These are phyloP conservation scores for Neurospora tetraspora DNA, from an alignment of 495 filamentous ascomycete genomes.

Conservation along the genomic window DNA sequence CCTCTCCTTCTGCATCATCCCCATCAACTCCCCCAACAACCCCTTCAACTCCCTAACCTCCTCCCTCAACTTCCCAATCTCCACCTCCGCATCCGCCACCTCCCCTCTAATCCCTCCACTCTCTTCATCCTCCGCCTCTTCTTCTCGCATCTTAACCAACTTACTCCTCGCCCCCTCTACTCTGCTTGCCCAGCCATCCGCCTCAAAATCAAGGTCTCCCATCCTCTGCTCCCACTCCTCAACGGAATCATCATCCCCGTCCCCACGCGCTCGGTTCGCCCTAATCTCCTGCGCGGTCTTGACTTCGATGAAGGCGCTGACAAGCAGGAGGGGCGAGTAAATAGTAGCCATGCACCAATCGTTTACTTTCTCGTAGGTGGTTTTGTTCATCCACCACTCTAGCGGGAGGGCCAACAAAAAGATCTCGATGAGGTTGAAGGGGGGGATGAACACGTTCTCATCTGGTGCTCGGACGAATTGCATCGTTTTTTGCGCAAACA, in stretches of 20 bases:
- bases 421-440: constrained; percentile 90
- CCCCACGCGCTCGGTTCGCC: constrained; percentile 64
- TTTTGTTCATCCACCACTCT: constrained; percentile 84
- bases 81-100: constrained; percentile 54
- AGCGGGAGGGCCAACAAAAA: constrained; percentile 69
- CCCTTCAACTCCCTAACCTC: constrained; percentile 62
- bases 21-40: constrained; percentile 55
- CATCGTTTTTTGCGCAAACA: constrained; percentile 85
- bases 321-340: constrained; percentile 74
- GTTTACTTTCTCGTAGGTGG: constrained; percentile 66
- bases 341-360: constrained; percentile 76
- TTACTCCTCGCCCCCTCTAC: constrained; percentile 67
- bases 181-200: constrained; percentile 68
- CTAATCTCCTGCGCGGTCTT: constrained; percentile 56
- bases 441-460: constrained; percentile 94
- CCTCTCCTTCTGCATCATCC: constrained; percentile 14
- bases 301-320: constrained; percentile 69
- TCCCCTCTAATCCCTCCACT: constrained; percentile 19
- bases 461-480: constrained; percentile 94
- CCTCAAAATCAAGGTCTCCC: constrained; percentile 61
- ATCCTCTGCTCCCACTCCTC: constrained; percentile 91
- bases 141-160: constrained; percentile 25
- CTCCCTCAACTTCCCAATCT: constrained; percentile 55
- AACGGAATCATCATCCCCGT: constrained; percentile 78
- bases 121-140: background rate